These are phyloP conservation scores for Lachancea nothofagi DNA, from an alignment of 805 yeast genomes.

Conservation along the genomic window DNA sequence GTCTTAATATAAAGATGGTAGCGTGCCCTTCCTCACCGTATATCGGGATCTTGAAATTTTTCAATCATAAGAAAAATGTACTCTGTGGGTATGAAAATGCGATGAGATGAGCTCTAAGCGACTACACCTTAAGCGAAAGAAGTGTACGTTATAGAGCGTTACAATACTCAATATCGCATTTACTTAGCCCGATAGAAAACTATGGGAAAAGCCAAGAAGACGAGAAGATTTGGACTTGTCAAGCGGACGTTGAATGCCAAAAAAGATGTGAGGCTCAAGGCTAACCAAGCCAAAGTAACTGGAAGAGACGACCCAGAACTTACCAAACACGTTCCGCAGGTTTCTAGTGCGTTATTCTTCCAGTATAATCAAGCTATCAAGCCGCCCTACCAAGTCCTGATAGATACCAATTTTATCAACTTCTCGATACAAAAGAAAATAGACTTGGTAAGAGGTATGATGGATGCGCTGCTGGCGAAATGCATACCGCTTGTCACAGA, in stretches of 20 bases:
- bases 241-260: slow-evolving; percentile 68
- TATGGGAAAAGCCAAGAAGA: slow-evolving; percentile 97
- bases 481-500: slow-evolving; percentile 95
- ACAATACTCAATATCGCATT: too few species aligned
- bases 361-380: slow-evolving; percentile 89
- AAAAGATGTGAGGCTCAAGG: slow-evolving; percentile 59
- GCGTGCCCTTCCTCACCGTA: too few species aligned
- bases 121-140: too few species aligned
- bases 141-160: too few species aligned
- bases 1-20: too few species aligned
- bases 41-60: neutral
- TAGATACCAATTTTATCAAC: slow-evolving; percentile 96
- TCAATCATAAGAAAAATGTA: neutral
- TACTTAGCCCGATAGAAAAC: neutral
- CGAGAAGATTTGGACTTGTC: slow-evolving; percentile 91
- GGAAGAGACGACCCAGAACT: slow-evolving; percentile 68
- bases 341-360: slow-evolving; percentile 90
- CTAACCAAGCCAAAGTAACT: slow-evolving; percentile 35
- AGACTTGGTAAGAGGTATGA: slow-evolving; percentile 92
- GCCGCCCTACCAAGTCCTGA: slow-evolving; percentile 95
- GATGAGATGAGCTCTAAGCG: too few species aligned
- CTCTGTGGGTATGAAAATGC: too few species aligned
- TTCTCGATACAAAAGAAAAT: slow-evolving; percentile 94
- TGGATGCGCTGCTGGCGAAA: slow-evolving; percentile 92
- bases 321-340: slow-evolving; percentile 78